These are phyloP conservation scores for Peniophora sp. DNA, from an alignment of 1,284 basidiomycete genomes.

Conservation along the genomic window DNA sequence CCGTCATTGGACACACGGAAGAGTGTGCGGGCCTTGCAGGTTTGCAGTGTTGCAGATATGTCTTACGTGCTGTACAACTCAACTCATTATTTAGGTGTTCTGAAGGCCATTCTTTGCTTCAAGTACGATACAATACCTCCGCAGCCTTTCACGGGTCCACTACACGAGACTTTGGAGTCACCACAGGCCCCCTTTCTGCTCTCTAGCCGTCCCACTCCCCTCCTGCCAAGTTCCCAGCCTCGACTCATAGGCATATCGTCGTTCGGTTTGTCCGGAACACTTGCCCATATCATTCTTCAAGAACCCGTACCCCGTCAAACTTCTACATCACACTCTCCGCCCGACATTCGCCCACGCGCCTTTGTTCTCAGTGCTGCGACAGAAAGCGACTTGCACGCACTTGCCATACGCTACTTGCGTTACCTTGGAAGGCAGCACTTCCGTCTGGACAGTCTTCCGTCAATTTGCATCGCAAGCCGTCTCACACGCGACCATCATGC, in stretches of 20 bases:
- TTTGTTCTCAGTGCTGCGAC: constrained; percentile 3
- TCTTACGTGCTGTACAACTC: not conserved
- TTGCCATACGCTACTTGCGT: not conserved
- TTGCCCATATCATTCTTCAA: constrained; percentile 10
- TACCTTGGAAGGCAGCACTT: not conserved
- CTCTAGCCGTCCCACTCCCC: constrained; percentile 4
- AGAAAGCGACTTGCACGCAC: constrained; percentile 1
- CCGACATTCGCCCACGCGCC: constrained; percentile 4
- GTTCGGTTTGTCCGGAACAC: constrained; percentile 11
- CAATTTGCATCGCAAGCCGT: not conserved
- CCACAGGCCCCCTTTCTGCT: not conserved
- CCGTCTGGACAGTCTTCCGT: not conserved
- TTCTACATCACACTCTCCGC: not conserved
- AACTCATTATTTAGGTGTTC: constrained; percentile 4
- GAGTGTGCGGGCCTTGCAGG: constrained; percentile 13
- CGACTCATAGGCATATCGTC: constrained; percentile 6
- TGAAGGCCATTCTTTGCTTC: constrained; percentile 11
- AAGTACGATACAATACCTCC: constrained; percentile 9
- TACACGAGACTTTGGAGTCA: not conserved
- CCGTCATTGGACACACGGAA: constrained; percentile 12
- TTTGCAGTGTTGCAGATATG: not conserved
- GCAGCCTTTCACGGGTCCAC: constrained; percentile 6
- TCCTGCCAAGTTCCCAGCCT: not conserved
- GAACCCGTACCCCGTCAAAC: constrained; percentile 4
- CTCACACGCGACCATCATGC: not conserved